phyloP scores from a whole-genome alignment of 345 rosid genomes.

The Populus alba region DNA sequence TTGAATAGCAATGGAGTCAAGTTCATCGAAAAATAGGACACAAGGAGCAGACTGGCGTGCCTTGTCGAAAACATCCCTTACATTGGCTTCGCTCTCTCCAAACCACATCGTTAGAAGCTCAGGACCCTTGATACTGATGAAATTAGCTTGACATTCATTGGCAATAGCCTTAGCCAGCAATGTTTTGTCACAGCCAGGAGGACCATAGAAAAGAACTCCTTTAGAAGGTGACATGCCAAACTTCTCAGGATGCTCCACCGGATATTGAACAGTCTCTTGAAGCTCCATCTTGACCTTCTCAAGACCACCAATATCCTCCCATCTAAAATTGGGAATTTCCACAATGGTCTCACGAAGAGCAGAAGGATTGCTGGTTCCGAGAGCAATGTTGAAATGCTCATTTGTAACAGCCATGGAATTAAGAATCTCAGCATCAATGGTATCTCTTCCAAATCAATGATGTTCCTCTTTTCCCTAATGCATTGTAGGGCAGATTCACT shows the following conservation, averaged over 20 bases:
- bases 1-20: not conserved
- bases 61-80: not conserved
- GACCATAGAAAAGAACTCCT: conserved; percentile 1
- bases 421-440: not conserved
- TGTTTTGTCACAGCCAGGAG: not conserved
- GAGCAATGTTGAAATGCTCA: not conserved
- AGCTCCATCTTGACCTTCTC: conserved; percentile 5
- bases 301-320: conserved; percentile 4
- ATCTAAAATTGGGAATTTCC: conserved; percentile 1
- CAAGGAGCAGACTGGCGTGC: not conserved
- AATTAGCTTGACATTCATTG: not conserved
- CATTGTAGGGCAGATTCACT: not conserved
- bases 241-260: not conserved
- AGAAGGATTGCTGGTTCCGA: not conserved
- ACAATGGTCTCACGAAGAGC: not conserved
- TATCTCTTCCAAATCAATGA: not conserved
- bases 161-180: not conserved
- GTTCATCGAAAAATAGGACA: not conserved
- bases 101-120: conserved; percentile 2
- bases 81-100: not conserved
- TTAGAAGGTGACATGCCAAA: not conserved
- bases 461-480: not conserved
- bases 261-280: not conserved
- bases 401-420: not conserved
- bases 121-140: not conserved